Evolutionary conservation across 1,139 yeast species (phyloP).

Genomic region (Kluyveromyces sp.): DNA sequence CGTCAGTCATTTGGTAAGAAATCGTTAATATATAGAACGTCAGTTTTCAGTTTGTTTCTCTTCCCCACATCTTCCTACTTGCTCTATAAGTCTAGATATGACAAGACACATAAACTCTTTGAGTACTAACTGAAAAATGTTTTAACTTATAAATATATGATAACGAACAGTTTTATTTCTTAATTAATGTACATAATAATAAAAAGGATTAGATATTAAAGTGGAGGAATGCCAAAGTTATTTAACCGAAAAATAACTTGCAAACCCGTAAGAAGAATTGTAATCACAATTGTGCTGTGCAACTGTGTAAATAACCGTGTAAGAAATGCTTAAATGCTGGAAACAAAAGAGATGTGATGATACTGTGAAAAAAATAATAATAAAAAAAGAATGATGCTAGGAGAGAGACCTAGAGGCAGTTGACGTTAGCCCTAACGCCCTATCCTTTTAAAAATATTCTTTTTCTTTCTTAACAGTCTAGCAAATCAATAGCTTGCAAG

Average conservation of each 20-base stretch:
- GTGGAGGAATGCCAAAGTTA: not conserved
- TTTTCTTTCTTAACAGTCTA: slow-evolving; percentile 40
- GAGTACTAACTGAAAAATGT: not conserved
- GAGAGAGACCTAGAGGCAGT: no score
- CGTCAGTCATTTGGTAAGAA: slow-evolving; percentile 15
- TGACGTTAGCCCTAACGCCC: no score
- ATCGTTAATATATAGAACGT: slow-evolving; percentile 12
- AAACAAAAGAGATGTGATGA: not conserved
- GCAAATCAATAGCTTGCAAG: slow-evolving; percentile 56
- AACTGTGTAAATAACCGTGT: no score
- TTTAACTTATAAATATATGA: not conserved
- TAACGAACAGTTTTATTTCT: slow-evolving; percentile 1
- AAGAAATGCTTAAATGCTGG: not conserved
- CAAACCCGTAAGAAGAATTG: no score
- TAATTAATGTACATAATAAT: slow-evolving; percentile 5
- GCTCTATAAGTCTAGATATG: slow-evolving; percentile 5
- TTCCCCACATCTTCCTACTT: slow-evolving; percentile 13
- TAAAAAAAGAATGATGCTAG: not conserved
- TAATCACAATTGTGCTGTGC: no score
- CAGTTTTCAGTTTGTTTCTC: slow-evolving; percentile 12
- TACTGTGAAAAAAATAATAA: not conserved
- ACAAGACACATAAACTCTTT: not conserved
- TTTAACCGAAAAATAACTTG: no score
- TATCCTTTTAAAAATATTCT: no score
- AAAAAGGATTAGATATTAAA: not conserved